These are phyloP conservation scores for Ochetophila trinervis DNA, from an alignment of 306 rosid species.

Conservation along the genomic window DNA sequence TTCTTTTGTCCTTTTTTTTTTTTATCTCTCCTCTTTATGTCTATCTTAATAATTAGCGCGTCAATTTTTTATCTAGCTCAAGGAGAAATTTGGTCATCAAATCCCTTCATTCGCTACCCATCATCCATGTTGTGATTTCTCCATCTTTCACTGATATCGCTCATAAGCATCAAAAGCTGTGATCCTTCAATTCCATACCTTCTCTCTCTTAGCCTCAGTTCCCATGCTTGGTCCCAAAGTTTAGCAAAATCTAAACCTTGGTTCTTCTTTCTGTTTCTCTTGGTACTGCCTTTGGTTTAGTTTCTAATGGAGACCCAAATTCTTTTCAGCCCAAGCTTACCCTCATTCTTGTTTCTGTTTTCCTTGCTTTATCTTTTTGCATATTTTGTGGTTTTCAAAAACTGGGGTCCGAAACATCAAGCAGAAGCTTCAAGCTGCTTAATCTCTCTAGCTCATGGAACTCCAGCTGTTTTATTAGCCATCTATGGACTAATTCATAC, in stretches of 20 bases:
- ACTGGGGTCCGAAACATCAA: slow-evolving; percentile 36
- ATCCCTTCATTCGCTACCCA: too few relatives aligned
- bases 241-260: not conserved
- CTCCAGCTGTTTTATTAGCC: slow-evolving; percentile 40
- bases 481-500: slow-evolving; percentile 15
- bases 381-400: slow-evolving; percentile 26
- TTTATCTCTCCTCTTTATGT: not conserved
- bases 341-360: slow-evolving; percentile 38
- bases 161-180: not conserved
- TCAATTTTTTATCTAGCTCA: too few relatives aligned
- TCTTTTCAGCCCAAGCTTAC: slow-evolving; percentile 11
- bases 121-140: too few relatives aligned
- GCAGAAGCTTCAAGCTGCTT: slow-evolving; percentile 47
- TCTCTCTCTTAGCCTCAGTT: not conserved
- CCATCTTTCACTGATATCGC: not conserved
- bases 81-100: too few relatives aligned
- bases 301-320: slow-evolving; percentile 29
- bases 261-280: not conserved
- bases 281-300: not conserved
- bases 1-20: too few relatives aligned
- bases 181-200: not conserved
- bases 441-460: slow-evolving; percentile 48
- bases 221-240: not conserved
- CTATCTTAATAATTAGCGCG: too few relatives aligned
- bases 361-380: slow-evolving; percentile 30